Evolutionary conservation across 2,329 filamentous ascomycete genomes (phyloP).

Genomic region (Trichoderma gracile): DNA sequence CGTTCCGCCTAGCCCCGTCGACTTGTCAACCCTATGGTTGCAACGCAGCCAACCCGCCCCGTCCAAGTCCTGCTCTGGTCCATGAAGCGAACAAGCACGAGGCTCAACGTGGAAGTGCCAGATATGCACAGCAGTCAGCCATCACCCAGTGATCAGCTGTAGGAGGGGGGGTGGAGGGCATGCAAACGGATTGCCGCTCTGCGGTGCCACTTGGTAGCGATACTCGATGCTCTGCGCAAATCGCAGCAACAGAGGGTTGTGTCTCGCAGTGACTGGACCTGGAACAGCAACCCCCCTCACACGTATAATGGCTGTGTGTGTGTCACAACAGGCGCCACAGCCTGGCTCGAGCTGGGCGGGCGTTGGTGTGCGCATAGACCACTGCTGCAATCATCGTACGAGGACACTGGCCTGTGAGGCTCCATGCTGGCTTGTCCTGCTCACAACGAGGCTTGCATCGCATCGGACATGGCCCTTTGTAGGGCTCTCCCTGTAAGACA

Average conservation of each 20-base stretch:
- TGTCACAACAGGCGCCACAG: conserved; percentile 13
- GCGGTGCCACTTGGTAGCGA: too few relatives aligned
- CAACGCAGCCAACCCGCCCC: conserved; percentile 9
- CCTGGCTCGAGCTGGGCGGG: conserved; percentile 1
- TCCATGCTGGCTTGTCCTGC: not conserved
- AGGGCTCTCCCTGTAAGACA: too few relatives aligned
- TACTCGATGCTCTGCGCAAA: too few relatives aligned
- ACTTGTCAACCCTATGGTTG: not conserved
- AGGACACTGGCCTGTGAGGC: not conserved
- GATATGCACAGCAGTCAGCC: conserved; percentile 1
- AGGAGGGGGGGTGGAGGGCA: not conserved
- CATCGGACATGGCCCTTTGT: not conserved
- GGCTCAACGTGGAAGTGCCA: conserved; percentile 15
- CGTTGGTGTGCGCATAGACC: conserved; percentile 11
- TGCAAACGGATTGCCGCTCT: too few relatives aligned
- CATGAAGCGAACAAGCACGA: conserved; percentile 3
- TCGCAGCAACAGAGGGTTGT: not conserved
- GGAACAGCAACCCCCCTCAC: not conserved
- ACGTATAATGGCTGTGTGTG: not conserved
- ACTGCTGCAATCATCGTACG: conserved; percentile 22
- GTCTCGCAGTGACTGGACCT: not conserved
- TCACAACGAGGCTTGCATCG: not conserved
- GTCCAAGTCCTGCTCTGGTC: not conserved
- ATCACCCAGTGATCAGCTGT: not conserved
- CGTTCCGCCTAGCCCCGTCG: conserved; percentile 1